Evolutionary conservation across 345 rosid genomes (phyloP).

Genomic region (Hirschfeldia incana): DNA sequence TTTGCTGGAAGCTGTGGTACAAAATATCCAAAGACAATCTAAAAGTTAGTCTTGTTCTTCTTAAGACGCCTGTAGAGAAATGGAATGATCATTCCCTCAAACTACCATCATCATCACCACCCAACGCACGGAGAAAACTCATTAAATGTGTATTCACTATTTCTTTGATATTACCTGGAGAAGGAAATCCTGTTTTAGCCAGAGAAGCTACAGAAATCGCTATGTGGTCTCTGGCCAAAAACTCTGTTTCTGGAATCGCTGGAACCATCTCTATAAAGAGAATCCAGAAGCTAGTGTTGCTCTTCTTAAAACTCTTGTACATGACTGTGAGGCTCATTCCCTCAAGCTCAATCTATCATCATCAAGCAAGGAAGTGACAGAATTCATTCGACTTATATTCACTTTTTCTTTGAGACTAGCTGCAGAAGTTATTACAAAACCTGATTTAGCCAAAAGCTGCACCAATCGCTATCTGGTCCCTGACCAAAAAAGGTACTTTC

Average conservation of each 20-base stretch:
- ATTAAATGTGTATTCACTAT: not conserved
- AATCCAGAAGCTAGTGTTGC: not conserved
- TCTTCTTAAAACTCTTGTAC: not conserved
- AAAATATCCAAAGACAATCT: not conserved
- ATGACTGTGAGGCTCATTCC: not conserved
- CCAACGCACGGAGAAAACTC: not conserved
- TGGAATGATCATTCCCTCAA: not conserved
- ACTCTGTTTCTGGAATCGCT: slow-evolving; percentile 60
- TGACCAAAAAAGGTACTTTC: not conserved
- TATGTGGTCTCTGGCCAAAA: slow-evolving; percentile 20
- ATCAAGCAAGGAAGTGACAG: not conserved
- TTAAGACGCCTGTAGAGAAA: not conserved
- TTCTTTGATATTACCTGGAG: not conserved
- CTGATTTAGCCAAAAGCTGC: not conserved
- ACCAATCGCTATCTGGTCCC: not conserved
- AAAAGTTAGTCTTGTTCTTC: not conserved
- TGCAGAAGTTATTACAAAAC: not conserved
- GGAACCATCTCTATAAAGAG: slow-evolving; percentile 44
- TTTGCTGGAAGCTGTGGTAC: not conserved
- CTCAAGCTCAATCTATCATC: not conserved
- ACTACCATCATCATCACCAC: not conserved
- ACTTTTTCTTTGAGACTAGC: not conserved
- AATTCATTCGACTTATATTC: not conserved
- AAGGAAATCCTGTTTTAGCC: not conserved
- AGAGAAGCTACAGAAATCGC: not conserved